phyloP scores from a whole-genome alignment of 2,329 filamentous ascomycete genomes.

The Aureobasidium sp. region DNA sequence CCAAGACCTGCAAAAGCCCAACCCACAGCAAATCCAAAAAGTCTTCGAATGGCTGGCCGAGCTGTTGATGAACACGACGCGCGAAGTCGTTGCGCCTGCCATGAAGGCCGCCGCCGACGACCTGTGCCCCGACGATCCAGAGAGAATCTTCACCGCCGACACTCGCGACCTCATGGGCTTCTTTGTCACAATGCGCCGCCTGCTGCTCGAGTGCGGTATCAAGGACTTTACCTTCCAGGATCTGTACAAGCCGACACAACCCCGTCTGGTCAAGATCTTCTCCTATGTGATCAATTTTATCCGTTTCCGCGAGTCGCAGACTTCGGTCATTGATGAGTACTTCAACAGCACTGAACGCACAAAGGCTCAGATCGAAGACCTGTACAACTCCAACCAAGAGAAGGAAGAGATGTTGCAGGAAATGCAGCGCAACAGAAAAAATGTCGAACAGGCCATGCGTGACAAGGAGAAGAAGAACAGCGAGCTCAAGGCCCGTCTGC shows the following conservation, averaged over 20 bases:
- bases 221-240: slow-evolving; percentile 91
- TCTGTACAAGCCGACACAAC: slow-evolving; percentile 81
- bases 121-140: slow-evolving; percentile 71
- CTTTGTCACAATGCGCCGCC: slow-evolving; percentile 70
- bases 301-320: slow-evolving; percentile 89
- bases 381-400: slow-evolving; percentile 80
- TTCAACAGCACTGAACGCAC: slow-evolving; percentile 84
- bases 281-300: slow-evolving; percentile 99
- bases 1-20: slow-evolving; percentile 85
- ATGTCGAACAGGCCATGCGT: slow-evolving; percentile 70
- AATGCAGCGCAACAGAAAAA: slow-evolving; percentile 68
- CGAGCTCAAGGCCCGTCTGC: slow-evolving; percentile 70
- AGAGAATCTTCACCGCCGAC: slow-evolving; percentile 69
- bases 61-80: slow-evolving; percentile 84
- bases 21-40: slow-evolving; percentile 88
- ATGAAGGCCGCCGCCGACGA: slow-evolving; percentile 91
- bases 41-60: slow-evolving; percentile 98
- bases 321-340: slow-evolving; percentile 79
- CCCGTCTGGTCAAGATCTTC: slow-evolving; percentile 87
- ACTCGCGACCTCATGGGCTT: slow-evolving; percentile 94
- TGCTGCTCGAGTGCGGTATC: slow-evolving; percentile 80
- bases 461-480: slow-evolving; percentile 83
- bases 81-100: slow-evolving; percentile 86
- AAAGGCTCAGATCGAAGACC: slow-evolving; percentile 76
- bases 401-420: slow-evolving; percentile 72